Evolutionary conservation across 257 asterid genomes (phyloP), one percentile per base, ranked within the genome.

Genomic region (Salvia splendens): DNA sequence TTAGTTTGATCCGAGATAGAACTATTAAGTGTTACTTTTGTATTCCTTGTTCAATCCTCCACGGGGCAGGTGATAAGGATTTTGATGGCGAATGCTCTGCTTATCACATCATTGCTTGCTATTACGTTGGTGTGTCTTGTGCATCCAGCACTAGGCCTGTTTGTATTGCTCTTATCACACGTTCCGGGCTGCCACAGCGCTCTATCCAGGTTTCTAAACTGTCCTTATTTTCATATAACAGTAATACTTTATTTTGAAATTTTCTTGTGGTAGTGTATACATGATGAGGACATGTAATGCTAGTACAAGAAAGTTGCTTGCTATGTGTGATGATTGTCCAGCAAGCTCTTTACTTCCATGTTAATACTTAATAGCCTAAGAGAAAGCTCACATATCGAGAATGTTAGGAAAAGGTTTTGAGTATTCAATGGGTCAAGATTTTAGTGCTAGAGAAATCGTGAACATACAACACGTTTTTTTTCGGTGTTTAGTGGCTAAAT

Each of bases 81-180:
- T 73, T 73, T 87, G 61, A 72, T 75, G 79, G 77, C 56, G 68
- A 84, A 88, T 54, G 85, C 87, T 17, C 70, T 84, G 77, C 80
- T 84, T 77, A 76, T 87, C 73, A 78, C 86, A n/a, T 78, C 89
- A 24, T 69, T 80, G 67, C 78, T 84, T 80, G 87, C 99, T 52
- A 51, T 82, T 65, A 79, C 75, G 53, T 70, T 91, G 82, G 84
- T 82, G 73, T 94, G 89, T 83, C 74, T 86, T 57, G 82, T 86
- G 74, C 99, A 94, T 84, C 96, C 99, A 52, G 96, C 96, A 33
- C 73, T 94, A 69, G 99, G 97, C 65, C 96, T 94, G 70, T 77
- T 82, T 73, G 83, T 83, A 65, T 72, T 91, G 84, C 79, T 94
- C 74, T 67, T 83, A 63, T 87, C 88, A 65, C 97, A 91, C 75